phyloP scores from a whole-genome alignment of 1,284 basidiomycete species.

The Naganishia sp. region DNA sequence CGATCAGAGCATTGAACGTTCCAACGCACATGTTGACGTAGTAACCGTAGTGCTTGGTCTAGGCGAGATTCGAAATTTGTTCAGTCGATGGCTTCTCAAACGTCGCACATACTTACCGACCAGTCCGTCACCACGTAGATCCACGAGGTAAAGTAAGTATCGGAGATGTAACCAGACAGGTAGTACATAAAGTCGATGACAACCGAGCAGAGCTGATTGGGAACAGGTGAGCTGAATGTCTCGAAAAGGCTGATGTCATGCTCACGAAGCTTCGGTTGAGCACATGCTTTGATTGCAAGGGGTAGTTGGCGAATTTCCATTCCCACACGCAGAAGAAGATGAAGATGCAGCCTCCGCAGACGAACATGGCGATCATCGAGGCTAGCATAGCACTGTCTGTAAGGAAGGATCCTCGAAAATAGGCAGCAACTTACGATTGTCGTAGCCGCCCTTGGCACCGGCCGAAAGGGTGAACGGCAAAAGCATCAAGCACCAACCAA shows the following conservation, averaged over 20 bases:
- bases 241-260: background rate
- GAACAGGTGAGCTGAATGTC: background rate
- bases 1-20: background rate
- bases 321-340: conserved; percentile 52
- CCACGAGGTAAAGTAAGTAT: conserved; percentile 52
- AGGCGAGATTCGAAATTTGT: background rate
- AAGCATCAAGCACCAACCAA: conserved; percentile 50
- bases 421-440: conserved; percentile 43
- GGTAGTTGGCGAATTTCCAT: conserved; percentile 47
- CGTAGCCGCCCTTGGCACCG: conserved; percentile 46
- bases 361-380: conserved; percentile 55
- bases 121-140: conserved; percentile 49
- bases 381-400: conserved; percentile 31
- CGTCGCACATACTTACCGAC: conserved; percentile 30
- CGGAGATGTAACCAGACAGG: conserved; percentile 47
- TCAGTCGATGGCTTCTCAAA: background rate
- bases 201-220: conserved; percentile 37
- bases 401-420: background rate
- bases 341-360: conserved; percentile 51
- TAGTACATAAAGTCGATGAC: conserved; percentile 53
- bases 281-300: conserved; percentile 53
- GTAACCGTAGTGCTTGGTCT: conserved; percentile 39
- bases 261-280: conserved; percentile 52
- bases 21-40: conserved; percentile 43
- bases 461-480: conserved; percentile 50